Conservation (phyloP, 129 eudicot species). For the Escallonia herrerae region DNA sequence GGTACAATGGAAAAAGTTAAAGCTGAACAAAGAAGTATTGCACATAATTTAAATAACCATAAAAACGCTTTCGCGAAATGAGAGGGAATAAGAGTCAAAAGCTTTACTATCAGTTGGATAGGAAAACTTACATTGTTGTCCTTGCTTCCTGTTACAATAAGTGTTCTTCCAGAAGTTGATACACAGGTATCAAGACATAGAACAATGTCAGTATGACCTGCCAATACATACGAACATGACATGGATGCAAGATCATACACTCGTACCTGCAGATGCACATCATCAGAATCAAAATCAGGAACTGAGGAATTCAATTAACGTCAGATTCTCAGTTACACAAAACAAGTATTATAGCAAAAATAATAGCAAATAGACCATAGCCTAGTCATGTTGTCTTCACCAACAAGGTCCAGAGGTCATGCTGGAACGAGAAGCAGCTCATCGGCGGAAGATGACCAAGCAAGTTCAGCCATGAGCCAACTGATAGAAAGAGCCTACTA, state of each 20-base stretch:
- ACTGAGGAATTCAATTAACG: background rate
- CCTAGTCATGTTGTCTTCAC: too few species aligned
- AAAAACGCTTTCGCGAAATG: too few species aligned
- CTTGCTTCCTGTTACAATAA: constrained; percentile 95
- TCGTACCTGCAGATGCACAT: constrained; percentile 47
- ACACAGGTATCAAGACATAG: constrained; percentile 79
- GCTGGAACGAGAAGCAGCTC: too few species aligned
- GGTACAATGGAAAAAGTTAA: too few species aligned
- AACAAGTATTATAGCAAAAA: too few species aligned
- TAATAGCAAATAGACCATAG: too few species aligned
- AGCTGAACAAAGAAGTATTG: too few species aligned
- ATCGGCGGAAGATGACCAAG: too few species aligned
- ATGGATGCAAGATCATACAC: constrained; percentile 86
- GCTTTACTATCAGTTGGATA: background rate
- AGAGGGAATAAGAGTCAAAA: background rate
- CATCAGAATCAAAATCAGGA: constrained; percentile 2
- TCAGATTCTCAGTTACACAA: background rate
- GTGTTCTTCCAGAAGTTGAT: constrained; percentile 65
- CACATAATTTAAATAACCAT: too few species aligned
- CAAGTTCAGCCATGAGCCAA: too few species aligned
- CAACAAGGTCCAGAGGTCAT: too few species aligned
- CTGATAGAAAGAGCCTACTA: too few species aligned
- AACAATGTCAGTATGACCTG: constrained; percentile 83
- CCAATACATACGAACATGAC: constrained; percentile 87
- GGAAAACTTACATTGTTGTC: constrained; percentile 58